phyloP scores from a whole-genome alignment of 495 filamentous ascomycete species.

The Mycothermus thermophilus region DNA sequence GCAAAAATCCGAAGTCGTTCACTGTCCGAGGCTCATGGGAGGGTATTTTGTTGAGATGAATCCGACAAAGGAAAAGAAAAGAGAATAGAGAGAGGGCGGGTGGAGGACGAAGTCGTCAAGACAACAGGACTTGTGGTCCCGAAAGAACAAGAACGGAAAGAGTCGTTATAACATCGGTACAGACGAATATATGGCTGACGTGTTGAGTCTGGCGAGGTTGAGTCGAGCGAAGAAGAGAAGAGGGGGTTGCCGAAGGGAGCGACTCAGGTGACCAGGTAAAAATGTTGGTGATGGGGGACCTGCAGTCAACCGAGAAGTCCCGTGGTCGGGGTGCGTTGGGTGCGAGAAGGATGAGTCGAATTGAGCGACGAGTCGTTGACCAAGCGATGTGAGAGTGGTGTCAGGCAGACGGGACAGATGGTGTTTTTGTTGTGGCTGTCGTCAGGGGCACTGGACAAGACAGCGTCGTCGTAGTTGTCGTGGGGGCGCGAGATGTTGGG shows the following conservation, averaged over 20 bases:
- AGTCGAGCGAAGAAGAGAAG: slow-evolving; percentile 11
- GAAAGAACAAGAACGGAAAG: slow-evolving; percentile 36
- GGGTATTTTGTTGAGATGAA: slow-evolving; percentile 42
- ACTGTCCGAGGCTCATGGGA: slow-evolving; percentile 53
- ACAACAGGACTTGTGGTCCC: slow-evolving; percentile 34
- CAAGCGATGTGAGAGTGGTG: slow-evolving; percentile 3
- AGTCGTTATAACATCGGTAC: slow-evolving; percentile 57
- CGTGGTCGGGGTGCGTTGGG: slow-evolving; percentile 1
- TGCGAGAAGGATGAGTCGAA: not conserved
- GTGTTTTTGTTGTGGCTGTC: slow-evolving; percentile 5
- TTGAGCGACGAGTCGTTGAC: slow-evolving; percentile 1
- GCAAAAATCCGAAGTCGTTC: slow-evolving; percentile 43
- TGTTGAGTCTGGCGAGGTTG: slow-evolving; percentile 14
- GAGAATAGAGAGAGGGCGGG: slow-evolving; percentile 22
- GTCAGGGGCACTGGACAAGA: slow-evolving; percentile 3
- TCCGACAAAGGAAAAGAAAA: slow-evolving; percentile 34
- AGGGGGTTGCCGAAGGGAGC: slow-evolving; percentile 2
- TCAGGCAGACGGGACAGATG: not conserved
- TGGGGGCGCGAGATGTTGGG: too few species aligned
- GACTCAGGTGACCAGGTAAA: slow-evolving; percentile 3
- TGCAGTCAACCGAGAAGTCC: slow-evolving; percentile 2
- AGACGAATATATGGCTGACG: slow-evolving; percentile 28
- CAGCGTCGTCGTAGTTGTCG: too few species aligned
- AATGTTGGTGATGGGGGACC: slow-evolving; percentile 1
- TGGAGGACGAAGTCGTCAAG: slow-evolving; percentile 30